Evolutionary conservation across 495 filamentous ascomycete genomes (phyloP).

Genomic region (Corynascus novoguineensis): DNA sequence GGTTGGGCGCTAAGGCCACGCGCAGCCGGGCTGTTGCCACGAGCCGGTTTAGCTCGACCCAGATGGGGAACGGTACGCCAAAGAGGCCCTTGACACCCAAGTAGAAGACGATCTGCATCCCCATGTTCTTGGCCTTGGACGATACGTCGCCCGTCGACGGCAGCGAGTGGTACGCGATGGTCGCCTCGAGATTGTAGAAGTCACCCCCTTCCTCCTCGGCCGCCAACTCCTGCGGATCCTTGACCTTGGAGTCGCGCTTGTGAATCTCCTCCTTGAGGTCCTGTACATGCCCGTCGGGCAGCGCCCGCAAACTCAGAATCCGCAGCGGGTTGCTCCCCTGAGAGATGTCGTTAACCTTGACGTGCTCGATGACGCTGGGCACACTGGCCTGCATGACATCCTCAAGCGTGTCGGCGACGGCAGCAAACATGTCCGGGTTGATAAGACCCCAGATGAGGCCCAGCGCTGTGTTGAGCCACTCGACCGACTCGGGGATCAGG

Average conservation of each 20-base stretch:
- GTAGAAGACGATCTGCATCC: conserved; percentile 90
- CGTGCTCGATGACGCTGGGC: conserved; percentile 83
- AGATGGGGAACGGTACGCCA: conserved; percentile 82
- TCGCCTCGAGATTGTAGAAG: conserved; percentile 91
- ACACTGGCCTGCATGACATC: conserved; percentile 97
- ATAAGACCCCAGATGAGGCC: conserved; percentile 80
- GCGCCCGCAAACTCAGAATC: conserved; percentile 80
- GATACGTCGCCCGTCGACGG: conserved; percentile 62
- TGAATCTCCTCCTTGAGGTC: conserved; percentile 73
- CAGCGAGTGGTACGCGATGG: conserved; percentile 86
- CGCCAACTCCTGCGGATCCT: conserved; percentile 80
- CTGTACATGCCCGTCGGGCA: conserved; percentile 74
- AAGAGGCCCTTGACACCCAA: conserved; percentile 79
- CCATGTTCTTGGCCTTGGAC: conserved; percentile 86
- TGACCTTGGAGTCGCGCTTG: conserved; percentile 68
- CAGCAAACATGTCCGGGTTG: conserved; percentile 87
- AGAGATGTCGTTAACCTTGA: conserved; percentile 91
- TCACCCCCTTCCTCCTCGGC: conserved; percentile 89
- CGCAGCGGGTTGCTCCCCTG: conserved; percentile 87
- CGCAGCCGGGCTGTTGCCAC: conserved; percentile 81
- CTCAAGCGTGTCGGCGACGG: conserved; percentile 49
- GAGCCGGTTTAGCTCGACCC: conserved; percentile 78
- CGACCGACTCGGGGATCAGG: conserved; percentile 82
- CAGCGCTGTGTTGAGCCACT: conserved; percentile 87
- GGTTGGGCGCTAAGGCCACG: conserved; percentile 77